Evolutionary conservation across 768 basidiomycete genomes (phyloP).

Genomic region (Royoungia palumana): DNA sequence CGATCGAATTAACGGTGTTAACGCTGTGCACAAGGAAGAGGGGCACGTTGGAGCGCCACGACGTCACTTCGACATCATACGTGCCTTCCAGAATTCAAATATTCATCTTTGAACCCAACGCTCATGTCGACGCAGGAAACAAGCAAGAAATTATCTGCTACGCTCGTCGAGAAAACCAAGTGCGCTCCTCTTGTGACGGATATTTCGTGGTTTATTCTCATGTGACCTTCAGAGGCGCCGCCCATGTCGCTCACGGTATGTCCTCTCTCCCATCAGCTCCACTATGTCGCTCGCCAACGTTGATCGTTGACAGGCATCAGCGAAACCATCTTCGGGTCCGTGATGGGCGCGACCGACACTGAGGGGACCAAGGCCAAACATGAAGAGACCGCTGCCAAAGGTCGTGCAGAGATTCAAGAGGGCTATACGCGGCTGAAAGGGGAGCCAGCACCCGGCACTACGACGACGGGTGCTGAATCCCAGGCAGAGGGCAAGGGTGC

Average conservation of each 20-base stretch:
- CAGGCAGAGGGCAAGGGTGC: neutral
- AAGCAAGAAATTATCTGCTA: neutral
- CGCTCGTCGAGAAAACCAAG: slow-evolving; percentile 16
- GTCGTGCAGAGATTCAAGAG: slow-evolving; percentile 38
- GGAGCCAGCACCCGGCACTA: neutral
- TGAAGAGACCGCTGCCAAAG: slow-evolving; percentile 36
- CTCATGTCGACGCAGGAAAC: slow-evolving; percentile 3
- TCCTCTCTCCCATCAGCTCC: neutral
- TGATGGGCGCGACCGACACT: slow-evolving; percentile 38
- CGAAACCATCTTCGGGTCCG: slow-evolving; percentile 44
- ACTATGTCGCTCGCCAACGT: neutral
- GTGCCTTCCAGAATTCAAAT: neutral
- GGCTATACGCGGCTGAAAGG: slow-evolving; percentile 36
- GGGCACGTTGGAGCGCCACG: slow-evolving; percentile 21
- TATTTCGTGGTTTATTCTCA: neutral
- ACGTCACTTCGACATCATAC: slow-evolving; percentile 24
- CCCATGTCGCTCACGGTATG: slow-evolving; percentile 37
- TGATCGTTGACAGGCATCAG: slow-evolving; percentile 35
- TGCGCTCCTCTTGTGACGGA: neutral
- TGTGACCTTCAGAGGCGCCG: slow-evolving; percentile 27
- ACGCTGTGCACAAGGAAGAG: slow-evolving; percentile 6
- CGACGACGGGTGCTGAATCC: neutral
- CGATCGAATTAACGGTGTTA: slow-evolving; percentile 14
- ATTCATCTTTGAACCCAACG: neutral
- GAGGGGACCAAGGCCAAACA: slow-evolving; percentile 29